Percentiles rank a stretch among this genome's conserved stretches.
phyloP scores from a whole-genome alignment of 805 yeast species.

The Wickerhamomyces bovis region DNA sequence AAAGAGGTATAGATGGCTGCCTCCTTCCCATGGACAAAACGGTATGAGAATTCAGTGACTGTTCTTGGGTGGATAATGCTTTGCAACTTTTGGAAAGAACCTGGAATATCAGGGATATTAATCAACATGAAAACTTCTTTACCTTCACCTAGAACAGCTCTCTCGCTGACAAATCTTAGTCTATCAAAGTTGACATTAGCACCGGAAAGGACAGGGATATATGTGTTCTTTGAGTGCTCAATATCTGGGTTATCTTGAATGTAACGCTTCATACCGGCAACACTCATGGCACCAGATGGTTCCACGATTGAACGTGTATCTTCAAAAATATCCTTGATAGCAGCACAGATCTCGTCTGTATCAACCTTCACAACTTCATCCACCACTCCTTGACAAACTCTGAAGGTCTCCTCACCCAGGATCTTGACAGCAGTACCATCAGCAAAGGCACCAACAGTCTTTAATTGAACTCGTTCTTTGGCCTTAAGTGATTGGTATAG shows the following conservation, averaged over 20 bases:
- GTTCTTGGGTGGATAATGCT: conserved; percentile 76
- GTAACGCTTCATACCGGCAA: conserved; percentile 90
- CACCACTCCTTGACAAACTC: conserved; percentile 69
- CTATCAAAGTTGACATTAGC: conserved; percentile 99
- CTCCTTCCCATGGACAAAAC: conserved; percentile 46
- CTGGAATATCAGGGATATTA: conserved; percentile 89
- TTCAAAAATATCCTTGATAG: conserved; percentile 92
- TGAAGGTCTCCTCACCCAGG: conserved; percentile 87
- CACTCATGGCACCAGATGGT: conserved; percentile 95
- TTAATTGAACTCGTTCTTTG: conserved; percentile 49
- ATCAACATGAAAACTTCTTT: conserved; percentile 89
- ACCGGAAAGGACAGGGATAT: conserved; percentile 85
- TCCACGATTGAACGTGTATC: conserved; percentile 92
- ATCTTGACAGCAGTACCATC: conserved; percentile 96
- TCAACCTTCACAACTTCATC: conserved; percentile 82
- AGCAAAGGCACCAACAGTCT: conserved; percentile 90
- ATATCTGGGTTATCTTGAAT: conserved; percentile 61
- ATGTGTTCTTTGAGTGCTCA: conserved; percentile 63
- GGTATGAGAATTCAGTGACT: conserved; percentile 91
- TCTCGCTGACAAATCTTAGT: conserved; percentile 89
- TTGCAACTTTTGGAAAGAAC: conserved; percentile 78
- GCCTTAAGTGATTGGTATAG: conserved; percentile 61
- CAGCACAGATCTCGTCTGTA: conserved; percentile 95
- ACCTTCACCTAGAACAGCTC: conserved; percentile 98
- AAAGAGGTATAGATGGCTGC: conserved; percentile 89